Evolutionary conservation across 225 moss, liverwort and hornwort genomes (phyloP).

Genomic region (Rhytidiadelphus loreus): DNA sequence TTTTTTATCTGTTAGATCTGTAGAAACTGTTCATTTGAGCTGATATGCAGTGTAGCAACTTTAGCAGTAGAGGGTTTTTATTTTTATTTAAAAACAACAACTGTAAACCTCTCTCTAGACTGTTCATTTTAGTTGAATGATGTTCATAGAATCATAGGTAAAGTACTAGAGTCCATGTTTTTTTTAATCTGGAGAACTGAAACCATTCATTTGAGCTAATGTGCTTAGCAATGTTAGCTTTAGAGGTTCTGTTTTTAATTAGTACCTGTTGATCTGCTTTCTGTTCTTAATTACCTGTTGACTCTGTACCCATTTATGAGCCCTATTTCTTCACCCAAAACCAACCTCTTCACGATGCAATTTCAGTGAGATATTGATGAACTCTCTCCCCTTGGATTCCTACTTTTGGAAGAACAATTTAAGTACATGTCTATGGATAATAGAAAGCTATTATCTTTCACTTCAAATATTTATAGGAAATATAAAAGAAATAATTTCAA

Average conservation of each 20-base stretch:
- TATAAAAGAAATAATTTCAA: background rate
- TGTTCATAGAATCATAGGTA: background rate
- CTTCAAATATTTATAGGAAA: background rate
- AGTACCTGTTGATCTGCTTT: background rate
- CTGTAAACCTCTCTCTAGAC: too few relatives aligned
- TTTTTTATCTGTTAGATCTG: background rate
- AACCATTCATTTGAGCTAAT: background rate
- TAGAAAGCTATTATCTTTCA: background rate
- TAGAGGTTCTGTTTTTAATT: background rate
- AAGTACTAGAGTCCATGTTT: background rate
- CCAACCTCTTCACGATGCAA: background rate
- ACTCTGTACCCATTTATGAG: background rate
- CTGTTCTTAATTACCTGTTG: too few relatives aligned
- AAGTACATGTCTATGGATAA: background rate
- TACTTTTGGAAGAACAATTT: background rate
- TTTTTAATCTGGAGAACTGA: background rate
- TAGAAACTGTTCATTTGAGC: background rate
- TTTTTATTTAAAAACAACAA: too few relatives aligned
- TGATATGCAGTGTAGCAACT: background rate
- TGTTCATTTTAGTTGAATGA: background rate
- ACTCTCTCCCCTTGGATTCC: fast-evolving
- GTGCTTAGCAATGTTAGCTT: background rate
- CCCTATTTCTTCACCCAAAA: background rate
- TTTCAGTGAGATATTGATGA: background rate
- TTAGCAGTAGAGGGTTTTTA: background rate